Conservation (phyloP, 305 asterid species). For the Fraxinus xanthoxyloides region DNA sequence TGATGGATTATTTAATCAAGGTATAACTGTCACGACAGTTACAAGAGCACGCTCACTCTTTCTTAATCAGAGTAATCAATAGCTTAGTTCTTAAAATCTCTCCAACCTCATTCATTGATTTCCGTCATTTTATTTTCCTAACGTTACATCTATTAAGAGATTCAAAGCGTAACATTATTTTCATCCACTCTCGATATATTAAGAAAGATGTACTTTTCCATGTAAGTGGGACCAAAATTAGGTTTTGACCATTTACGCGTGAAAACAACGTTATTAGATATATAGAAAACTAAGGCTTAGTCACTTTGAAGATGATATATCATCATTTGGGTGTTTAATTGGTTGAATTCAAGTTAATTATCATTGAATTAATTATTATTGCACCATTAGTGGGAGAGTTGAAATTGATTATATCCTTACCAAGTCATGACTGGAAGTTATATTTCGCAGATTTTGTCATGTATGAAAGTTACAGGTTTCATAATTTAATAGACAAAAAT, state of each 20-base stretch:
- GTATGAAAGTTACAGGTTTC: neutral
- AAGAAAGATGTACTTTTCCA: neutral
- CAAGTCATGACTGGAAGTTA: neutral
- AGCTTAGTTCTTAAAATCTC: neutral
- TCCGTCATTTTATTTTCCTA: neutral
- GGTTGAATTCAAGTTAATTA: neutral
- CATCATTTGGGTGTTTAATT: neutral
- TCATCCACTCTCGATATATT: no score
- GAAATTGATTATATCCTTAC: neutral
- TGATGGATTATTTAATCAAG: neutral
- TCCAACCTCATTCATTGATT: neutral
- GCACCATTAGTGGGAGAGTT: neutral
- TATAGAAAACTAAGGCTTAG: neutral
- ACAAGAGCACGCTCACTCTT: neutral
- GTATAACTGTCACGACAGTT: no score
- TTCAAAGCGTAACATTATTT: neutral
- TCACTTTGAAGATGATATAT: neutral
- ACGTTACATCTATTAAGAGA: neutral
- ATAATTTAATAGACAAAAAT: neutral
- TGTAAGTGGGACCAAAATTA: neutral
- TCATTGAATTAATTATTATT: no score
- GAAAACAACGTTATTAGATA: neutral
- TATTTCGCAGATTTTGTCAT: neutral
- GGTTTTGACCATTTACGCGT: neutral
- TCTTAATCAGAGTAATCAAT: neutral